These are phyloP conservation scores for Yamadazyma dushanensis DNA, from an alignment of 1,139 yeast species.

Conservation along the genomic window DNA sequence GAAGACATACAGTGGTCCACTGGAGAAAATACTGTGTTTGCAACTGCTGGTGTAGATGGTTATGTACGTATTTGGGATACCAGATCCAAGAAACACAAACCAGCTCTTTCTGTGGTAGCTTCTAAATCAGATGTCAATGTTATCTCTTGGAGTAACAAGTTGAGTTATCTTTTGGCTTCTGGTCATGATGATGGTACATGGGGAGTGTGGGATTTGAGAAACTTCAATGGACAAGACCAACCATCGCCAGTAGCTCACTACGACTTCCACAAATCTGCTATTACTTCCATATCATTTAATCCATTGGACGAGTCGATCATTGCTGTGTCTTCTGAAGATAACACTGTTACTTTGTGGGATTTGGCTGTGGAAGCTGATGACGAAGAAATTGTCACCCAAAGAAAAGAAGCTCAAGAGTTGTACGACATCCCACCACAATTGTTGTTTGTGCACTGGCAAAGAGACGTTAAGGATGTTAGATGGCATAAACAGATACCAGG, in stretches of 20 bases:
- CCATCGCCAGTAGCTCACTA: slow-evolving; percentile 88
- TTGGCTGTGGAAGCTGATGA: slow-evolving; percentile 96
- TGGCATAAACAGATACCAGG: slow-evolving; percentile 99
- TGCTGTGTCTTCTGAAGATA: slow-evolving; percentile 95
- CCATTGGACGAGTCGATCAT: slow-evolving; percentile 94
- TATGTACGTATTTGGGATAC: slow-evolving; percentile 95
- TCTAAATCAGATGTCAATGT: slow-evolving; percentile 90
- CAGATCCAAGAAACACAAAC: slow-evolving; percentile 86
- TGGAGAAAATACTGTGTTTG: slow-evolving; percentile 88
- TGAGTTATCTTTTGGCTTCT: slow-evolving; percentile 83
- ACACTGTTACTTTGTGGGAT: slow-evolving; percentile 97
- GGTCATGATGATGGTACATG: slow-evolving; percentile 98
- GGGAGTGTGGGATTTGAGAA: slow-evolving; percentile 98
- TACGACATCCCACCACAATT: slow-evolving; percentile 94
- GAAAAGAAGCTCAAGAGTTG: slow-evolving; percentile 70
- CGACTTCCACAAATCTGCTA: slow-evolving; percentile 90
- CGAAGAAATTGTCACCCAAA: slow-evolving; percentile 84
- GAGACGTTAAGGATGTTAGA: slow-evolving; percentile 94
- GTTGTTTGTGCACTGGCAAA: slow-evolving; percentile 97
- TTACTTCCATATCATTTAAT: slow-evolving; percentile 91
- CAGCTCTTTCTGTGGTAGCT: slow-evolving; percentile 84
- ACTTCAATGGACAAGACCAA: slow-evolving; percentile 58
- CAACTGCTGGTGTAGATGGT: slow-evolving; percentile 92
- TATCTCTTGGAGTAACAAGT: slow-evolving; percentile 91
- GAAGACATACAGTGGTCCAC: slow-evolving; percentile 98